Base-by-base conservation (phyloP, 371 early-diverging fungal species). In the Mortierella polycephala region DNA sequence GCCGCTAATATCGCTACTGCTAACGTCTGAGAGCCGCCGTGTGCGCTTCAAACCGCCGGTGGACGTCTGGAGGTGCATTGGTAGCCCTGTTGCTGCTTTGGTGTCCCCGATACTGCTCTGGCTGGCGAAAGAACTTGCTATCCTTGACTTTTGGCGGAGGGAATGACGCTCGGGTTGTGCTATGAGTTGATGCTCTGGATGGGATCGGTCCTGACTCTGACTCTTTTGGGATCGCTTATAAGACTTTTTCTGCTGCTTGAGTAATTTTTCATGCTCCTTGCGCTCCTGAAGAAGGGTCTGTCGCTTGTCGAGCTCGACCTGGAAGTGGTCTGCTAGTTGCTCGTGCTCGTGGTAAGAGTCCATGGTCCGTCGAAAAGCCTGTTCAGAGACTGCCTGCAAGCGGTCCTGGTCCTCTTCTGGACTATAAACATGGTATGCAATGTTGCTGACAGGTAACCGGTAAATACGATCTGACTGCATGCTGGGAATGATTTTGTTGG, bases 351-450 rank as follows among this genome's bases (percentile, higher is more conserved):
- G 61, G 51, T 76, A 76, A 12, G 56, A 60, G 53, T 71, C 77
- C 71, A 71, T 66, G 53, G 64, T 76, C 41, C 77, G 71, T 57
- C 64, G 62, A 55, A 76, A 71, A 12, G 77, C 77, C 23, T 54
- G 64, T 14, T 58, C 62, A 13, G 77, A 76, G 44, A 76, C 47
- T 16, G 60, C 60, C 54, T 76, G 63, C 55, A 52, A 37, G 0
- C 63, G 67, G 20, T 52, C 46, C 13, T 52, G 50, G n/a, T 76
- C 77, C 5, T 76, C 77, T 44, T 75, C 70, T 5, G 62, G 70
- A 40, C 30, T 71, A 62, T 71, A 76, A 64, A 76, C 67, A 52
- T 76, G 77, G 53, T 76, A 76, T 10, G 77, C 69, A 21, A 76
- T 71, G 44, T 76, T 76, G 61, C 64, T 71, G 60, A 76, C 52